These are phyloP conservation scores for Cutaneotrichosporon dermatis DNA, from an alignment of 1,284 basidiomycete genomes.

Conservation along the genomic window DNA sequence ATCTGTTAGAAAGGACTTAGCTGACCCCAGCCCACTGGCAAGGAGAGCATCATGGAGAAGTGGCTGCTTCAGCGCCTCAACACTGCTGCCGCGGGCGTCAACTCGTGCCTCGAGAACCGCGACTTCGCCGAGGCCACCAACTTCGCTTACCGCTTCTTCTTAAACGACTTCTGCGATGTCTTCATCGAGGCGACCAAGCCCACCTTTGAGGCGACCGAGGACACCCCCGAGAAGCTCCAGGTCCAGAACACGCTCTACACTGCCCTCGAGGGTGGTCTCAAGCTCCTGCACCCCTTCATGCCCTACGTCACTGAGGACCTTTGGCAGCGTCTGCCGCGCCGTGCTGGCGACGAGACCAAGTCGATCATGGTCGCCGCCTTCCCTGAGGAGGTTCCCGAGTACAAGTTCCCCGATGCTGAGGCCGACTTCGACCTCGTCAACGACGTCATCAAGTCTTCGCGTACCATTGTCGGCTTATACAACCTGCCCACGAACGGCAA, in stretches of 20 bases:
- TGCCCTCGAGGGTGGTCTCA: slow-evolving; percentile 83
- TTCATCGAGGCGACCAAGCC: slow-evolving; percentile 99
- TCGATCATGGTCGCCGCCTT: slow-evolving; percentile 87
- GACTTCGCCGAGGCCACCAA: slow-evolving; percentile 92
- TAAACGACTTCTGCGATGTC: slow-evolving; percentile 97
- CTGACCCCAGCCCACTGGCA: slow-evolving; percentile 62
- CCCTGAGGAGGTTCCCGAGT: slow-evolving; percentile 59
- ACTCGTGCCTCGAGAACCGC: slow-evolving; percentile 68
- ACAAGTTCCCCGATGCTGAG: slow-evolving; percentile 69
- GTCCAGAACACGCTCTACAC: slow-evolving; percentile 96
- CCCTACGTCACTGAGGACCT: slow-evolving; percentile 98
- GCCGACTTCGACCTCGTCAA: slow-evolving; percentile 85
- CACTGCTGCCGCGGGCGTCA: slow-evolving; percentile 69
- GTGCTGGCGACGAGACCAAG: slow-evolving; percentile 72
- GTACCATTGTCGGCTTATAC: slow-evolving; percentile 87
- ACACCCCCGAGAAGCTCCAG: slow-evolving; percentile 62
- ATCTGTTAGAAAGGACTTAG: not conserved
- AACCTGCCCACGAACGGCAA: slow-evolving; percentile 74
- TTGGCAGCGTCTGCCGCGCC: slow-evolving; percentile 90
- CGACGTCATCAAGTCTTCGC: slow-evolving; percentile 68
- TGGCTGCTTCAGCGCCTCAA: slow-evolving; percentile 97
- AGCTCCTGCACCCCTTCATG: slow-evolving; percentile 96
- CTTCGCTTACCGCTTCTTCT: slow-evolving; percentile 88
- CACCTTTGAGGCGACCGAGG: slow-evolving; percentile 75
- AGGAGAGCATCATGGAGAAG: slow-evolving; percentile 85